Conservation (phyloP, 768 basidiomycete genomes). For the Pleurotus sapidus region DNA sequence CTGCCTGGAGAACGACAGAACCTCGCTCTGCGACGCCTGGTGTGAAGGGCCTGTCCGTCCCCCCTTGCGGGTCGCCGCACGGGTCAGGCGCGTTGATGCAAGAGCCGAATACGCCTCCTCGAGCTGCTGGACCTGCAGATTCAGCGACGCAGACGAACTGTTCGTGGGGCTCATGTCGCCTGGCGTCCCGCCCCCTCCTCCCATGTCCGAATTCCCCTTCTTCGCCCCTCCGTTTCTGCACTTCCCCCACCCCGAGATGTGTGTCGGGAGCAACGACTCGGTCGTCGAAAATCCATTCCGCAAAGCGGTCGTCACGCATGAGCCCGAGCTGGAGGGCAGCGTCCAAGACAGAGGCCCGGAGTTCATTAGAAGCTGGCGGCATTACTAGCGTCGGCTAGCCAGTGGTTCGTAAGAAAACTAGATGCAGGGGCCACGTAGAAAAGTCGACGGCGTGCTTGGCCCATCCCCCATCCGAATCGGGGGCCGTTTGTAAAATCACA, state of each 20-base stretch:
- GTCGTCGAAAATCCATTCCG: conserved; percentile 31
- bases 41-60: conserved; percentile 2
- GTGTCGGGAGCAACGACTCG: conserved; percentile 1
- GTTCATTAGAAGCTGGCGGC: conserved; percentile 16
- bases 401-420: neutral
- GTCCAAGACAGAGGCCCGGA: conserved; percentile 30
- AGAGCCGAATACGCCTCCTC: conserved; percentile 5
- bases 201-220: neutral
- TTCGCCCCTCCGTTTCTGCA: neutral
- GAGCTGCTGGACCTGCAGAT: neutral
- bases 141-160: conserved; percentile 3
- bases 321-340: conserved; percentile 29
- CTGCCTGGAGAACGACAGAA: neutral
- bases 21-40: conserved; percentile 4
- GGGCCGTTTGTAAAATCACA: neutral
- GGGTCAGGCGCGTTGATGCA: neutral
- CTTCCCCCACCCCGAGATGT: neutral
- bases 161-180: neutral
- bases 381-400: neutral
- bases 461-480: neutral
- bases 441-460: neutral
- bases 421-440: conserved; percentile 1
- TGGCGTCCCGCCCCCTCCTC: neutral
- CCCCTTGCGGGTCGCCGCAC: neutral
- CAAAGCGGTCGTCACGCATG: conserved; percentile 26